Percentiles rank a stretch among this genome's conserved stretches.
phyloP scores from a whole-genome alignment of 768 basidiomycete genomes.

The Butyriboletus loyo region DNA sequence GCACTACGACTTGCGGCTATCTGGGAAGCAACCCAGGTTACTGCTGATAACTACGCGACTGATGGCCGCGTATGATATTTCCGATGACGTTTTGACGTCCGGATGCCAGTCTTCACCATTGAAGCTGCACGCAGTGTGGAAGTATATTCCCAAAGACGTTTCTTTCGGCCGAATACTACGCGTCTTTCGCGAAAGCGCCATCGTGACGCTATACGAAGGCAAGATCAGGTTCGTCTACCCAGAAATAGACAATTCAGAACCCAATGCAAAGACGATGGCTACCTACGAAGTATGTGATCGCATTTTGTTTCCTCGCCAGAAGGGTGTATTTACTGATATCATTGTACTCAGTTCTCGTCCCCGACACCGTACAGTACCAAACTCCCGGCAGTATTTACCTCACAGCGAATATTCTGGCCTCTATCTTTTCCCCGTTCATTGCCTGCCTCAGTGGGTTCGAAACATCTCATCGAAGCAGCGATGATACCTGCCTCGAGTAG shows the following conservation, averaged over 20 bases:
- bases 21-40: conserved; percentile 23
- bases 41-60: conserved; percentile 27
- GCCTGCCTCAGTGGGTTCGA: conserved; percentile 4
- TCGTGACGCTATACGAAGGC: conserved; percentile 27
- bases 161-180: conserved; percentile 29
- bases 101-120: conserved; percentile 4
- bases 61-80: conserved; percentile 30
- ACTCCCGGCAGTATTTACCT: conserved; percentile 21
- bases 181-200: conserved; percentile 25
- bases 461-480: conserved; percentile 23
- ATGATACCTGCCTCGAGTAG: conserved; percentile 14
- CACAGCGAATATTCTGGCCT: conserved; percentile 31
- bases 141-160: conserved; percentile 16
- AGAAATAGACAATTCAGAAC: conserved; percentile 17
- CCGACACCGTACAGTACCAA: conserved; percentile 15
- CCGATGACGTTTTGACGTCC: conserved; percentile 13
- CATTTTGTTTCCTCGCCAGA: background rate
- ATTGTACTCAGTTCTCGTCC: conserved; percentile 17
- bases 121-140: conserved; percentile 18
- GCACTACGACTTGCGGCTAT: conserved; percentile 29
- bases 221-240: conserved; percentile 26
- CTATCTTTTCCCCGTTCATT: conserved; percentile 12
- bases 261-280: conserved; percentile 13
- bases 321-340: background rate
- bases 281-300: conserved; percentile 17